Evolutionary conservation across 1,139 yeast species (phyloP), one percentile per base, ranked within the genome.

Genomic region (Geotrichum aggregatum): DNA sequence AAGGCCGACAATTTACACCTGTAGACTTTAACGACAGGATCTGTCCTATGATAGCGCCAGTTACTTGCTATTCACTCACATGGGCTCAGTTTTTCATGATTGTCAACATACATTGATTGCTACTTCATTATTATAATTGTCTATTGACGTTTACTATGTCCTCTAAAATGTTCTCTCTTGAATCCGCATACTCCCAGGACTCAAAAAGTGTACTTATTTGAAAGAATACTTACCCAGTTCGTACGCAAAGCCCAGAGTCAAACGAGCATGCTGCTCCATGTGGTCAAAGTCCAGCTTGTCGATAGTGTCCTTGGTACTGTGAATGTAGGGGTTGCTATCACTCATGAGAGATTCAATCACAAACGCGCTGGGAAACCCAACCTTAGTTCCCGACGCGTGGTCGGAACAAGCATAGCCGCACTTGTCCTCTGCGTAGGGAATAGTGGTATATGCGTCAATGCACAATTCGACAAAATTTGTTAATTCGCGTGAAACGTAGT

Each of bases 341-440:
- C 77, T 74, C 68, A 88, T 77, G 57, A 77, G 84, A 50, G 87
- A 76, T 68, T 91, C 98, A 59, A 87, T 80, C 52, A 87, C 85
- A 68, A 88, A 87, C 36, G 91, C 78, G 18, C 88, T 78, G 8
- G 97, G 97, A 67, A 76, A 88, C 0, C 97, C 97, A 60, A 79
- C 80, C 66, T 84, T 84, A 51, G 82, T 69, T 1, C 96, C 96
- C 49, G 95, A 83, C 2, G 95, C 87, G 67, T 89, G 96, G 68
- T 91, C 98, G 30, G 95, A 84, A 69, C 98, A 89, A 0, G 95
- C 95, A 63, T 89, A 88, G 0, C 96, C 96, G 71, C 98, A 91
- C 52, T 73, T 61, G 8, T 95, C 85, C 63, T 84, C 94, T 42
- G 76, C 82, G 62, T 78, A 84, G 7, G 88, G 84, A 56, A 89